Percentiles rank a stretch among this genome's conserved stretches.
Conservation (phyloP, 2,329 filamentous ascomycete species). For the Pseudocercospora fijiensis region DNA sequence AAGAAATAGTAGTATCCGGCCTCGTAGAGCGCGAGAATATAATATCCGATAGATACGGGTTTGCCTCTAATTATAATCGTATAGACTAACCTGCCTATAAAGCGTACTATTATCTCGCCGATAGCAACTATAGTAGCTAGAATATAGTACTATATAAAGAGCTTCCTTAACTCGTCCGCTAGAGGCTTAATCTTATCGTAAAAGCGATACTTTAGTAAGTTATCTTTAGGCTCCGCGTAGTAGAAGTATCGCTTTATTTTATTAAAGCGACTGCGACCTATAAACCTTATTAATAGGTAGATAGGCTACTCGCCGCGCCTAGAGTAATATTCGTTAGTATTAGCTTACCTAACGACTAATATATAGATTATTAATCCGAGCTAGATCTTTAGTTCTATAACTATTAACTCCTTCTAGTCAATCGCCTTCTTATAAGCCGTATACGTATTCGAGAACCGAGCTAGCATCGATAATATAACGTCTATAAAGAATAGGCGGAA, state of each 20-base stretch:
- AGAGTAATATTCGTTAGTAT: neutral
- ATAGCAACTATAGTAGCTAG: slow-evolving; percentile 1
- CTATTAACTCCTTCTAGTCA: neutral
- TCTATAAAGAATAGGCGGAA: neutral
- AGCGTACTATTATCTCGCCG: slow-evolving; percentile 3
- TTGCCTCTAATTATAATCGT: slow-evolving; percentile 1
- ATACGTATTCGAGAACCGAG: neutral
- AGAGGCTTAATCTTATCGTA: neutral
- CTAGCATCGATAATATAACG: neutral
- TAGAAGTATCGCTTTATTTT: neutral
- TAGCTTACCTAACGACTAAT: neutral
- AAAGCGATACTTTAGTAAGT: neutral
- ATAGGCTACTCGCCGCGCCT: neutral
- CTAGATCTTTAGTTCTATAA: neutral
- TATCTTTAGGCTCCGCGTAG: neutral
- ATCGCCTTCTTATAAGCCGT: neutral
- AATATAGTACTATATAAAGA: slow-evolving; percentile 5
- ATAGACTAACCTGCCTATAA: neutral
- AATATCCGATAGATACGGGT: neutral
- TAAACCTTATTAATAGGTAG: neutral
- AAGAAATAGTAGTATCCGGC: slow-evolving; percentile 5
- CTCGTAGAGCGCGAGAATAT: neutral
- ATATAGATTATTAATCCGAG: neutral
- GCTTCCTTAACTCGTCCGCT: slow-evolving; percentile 1
- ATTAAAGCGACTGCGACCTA: neutral